Evolutionary conservation across 148 eudicot species (phyloP).

Genomic region (Polygonum aviculare): DNA sequence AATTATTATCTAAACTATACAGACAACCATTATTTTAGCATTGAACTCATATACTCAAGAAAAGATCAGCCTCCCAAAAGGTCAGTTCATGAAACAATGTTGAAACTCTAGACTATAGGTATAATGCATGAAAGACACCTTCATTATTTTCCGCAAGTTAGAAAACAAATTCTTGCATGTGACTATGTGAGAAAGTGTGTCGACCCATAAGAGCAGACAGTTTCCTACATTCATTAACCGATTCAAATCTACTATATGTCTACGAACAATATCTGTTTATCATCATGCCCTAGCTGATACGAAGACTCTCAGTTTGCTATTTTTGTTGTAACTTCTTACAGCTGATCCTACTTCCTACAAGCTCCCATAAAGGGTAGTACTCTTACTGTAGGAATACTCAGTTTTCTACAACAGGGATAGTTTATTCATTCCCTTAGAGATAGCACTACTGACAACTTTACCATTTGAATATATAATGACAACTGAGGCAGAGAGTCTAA

Average conservation of each 20-base stretch:
- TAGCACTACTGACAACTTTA: background rate
- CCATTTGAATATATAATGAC: background rate
- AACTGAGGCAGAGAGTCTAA: background rate
- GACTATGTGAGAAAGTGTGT: background rate
- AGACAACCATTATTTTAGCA: background rate
- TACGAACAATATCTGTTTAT: background rate
- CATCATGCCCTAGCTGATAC: background rate
- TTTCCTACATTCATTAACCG: background rate
- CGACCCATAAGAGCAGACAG: background rate
- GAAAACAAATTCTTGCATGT: background rate
- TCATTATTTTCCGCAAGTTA: background rate
- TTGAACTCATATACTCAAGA: background rate
- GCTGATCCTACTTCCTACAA: background rate
- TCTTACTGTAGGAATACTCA: background rate
- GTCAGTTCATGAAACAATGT: background rate
- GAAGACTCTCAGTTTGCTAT: background rate
- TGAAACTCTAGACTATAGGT: background rate
- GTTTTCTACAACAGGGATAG: background rate
- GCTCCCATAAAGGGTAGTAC: background rate
- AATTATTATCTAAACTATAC: background rate
- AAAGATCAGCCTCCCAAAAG: background rate
- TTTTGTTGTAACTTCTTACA: background rate
- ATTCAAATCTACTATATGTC: background rate
- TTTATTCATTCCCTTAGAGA: background rate
- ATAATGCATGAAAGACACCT: background rate